Conservation (phyloP, 768 basidiomycete genomes). For the Phanerochaete sordida region DNA sequence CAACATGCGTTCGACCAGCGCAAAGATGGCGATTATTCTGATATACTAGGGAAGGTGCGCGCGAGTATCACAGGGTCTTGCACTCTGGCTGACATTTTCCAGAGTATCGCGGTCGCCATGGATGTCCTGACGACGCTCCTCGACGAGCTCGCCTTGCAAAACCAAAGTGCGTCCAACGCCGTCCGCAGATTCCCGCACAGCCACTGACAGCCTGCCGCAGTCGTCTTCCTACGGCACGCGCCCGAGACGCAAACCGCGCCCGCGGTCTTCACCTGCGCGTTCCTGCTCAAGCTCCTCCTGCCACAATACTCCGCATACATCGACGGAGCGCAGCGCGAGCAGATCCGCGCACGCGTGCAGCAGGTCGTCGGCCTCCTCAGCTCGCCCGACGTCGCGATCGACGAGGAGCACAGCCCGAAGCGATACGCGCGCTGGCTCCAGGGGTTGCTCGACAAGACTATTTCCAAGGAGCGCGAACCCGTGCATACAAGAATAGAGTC, state of each 20-base stretch:
- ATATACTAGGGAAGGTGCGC: conserved; percentile 23
- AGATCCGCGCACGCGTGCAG: conserved; percentile 62
- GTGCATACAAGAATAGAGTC: too few species aligned
- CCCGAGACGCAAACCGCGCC: conserved; percentile 80
- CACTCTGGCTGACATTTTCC: background rate
- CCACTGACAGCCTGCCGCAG: conserved; percentile 27
- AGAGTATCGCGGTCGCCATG: conserved; percentile 21
- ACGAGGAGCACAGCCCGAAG: conserved; percentile 81
- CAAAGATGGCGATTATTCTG: conserved; percentile 22
- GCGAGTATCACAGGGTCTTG: background rate
- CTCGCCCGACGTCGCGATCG: conserved; percentile 68
- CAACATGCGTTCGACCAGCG: conserved; percentile 34
- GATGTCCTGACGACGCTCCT: conserved; percentile 27
- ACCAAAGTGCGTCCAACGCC: conserved; percentile 14
- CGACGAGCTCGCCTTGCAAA: conserved; percentile 24
- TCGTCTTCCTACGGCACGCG: conserved; percentile 61
- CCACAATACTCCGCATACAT: conserved; percentile 67
- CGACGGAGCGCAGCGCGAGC: conserved; percentile 49
- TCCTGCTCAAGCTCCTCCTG: conserved; percentile 81
- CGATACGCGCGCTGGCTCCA: conserved; percentile 78
- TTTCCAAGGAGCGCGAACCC: too few species aligned
- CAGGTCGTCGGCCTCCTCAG: conserved; percentile 64
- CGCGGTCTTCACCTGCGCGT: conserved; percentile 76
- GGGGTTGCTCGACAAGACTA: conserved; percentile 49
- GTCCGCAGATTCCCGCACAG: background rate